Evolutionary conservation across 345 rosid genomes (phyloP), one percentile per base, ranked within the genome.

Genomic region (Corchorus olitorius): DNA sequence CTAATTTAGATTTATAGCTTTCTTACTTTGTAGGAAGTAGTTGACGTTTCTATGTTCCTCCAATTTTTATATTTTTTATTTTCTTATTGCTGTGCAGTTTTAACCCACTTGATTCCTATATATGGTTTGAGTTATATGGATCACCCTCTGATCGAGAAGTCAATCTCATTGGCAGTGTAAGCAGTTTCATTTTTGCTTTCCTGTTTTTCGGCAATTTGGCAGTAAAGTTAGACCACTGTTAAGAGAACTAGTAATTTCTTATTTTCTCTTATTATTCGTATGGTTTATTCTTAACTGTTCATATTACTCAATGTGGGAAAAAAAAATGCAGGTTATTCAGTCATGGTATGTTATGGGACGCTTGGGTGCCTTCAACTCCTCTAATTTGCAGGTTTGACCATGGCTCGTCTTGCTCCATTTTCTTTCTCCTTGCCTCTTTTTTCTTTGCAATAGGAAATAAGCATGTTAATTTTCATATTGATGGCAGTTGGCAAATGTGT

Each of bases 271-370:
- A 16, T 34, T 43, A 6, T 45, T 19, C 19, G 15, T 8, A 48
- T 45, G 55, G 53, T 4, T 61, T 53, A 16, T 39, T 60, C 20
- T 14, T 15, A 72, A 41, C 53, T 20, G 8, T 58, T 20, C 5
- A 55, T 43, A 35, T 14, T 73, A 48, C 43, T 41, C 62, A 70
- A n/a, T 15, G 33, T 15, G 15, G 43, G 66, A 43, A 13, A 65
- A 13, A 65, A 58, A 14, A 53, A 5, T 79, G 81, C 94, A 95
- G 99, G 91, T 86, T 70, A 85, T 93, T 76, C 98, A 91, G 77
- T 88, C 99, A 33, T 93, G 98, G 98, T 93, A 95, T 85, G 93
- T 93, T 77, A 93, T 95, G 99, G 98, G 99, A 58, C 84, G 98
- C 67, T 77, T 93, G 75, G 99, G 99, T 55, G 93, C 94, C 81